A percentile compares a stretch with the other conserved stretches of the same genome.
Evolutionary conservation across 129 eudicot species (phyloP).

Genomic region (Saposhnikovia divaricata): DNA sequence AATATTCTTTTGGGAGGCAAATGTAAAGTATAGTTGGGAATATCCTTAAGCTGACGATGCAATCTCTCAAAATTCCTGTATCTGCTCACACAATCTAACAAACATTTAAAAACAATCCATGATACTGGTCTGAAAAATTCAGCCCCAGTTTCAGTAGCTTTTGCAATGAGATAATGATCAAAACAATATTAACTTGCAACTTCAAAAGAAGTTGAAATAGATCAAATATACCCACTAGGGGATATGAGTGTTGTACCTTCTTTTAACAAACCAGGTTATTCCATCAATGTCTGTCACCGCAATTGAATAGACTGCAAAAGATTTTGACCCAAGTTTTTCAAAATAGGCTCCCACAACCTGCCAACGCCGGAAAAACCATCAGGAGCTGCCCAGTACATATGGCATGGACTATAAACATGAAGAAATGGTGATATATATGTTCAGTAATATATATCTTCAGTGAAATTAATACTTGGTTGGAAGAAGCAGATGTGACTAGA

Average conservation of each 20-base stretch:
- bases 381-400: conserved; percentile 8
- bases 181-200: background rate
- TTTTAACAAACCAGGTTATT: conserved; percentile 89
- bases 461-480: background rate
- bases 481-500: background rate
- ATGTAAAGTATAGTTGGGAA: conserved; percentile 85
- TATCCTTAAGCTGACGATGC: conserved; percentile 94
- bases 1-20: conserved; percentile 99
- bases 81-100: conserved; percentile 38
- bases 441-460: background rate
- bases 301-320: conserved; percentile 92
- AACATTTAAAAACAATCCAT: conserved; percentile 2
- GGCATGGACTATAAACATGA: background rate
- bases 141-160: background rate
- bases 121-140: background rate
- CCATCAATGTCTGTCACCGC: conserved; percentile 75
- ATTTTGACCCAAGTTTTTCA: conserved; percentile 80
- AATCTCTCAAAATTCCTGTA: conserved; percentile 92
- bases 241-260: conserved; percentile 53
- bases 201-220: background rate
- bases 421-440: background rate
- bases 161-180: conserved; percentile 13
- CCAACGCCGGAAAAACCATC: conserved; percentile 14
- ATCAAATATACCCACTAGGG: conserved; percentile 9
- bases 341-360: conserved; percentile 96